Base-by-base conservation (phyloP, 2,329 filamentous ascomycete species). In the Penicillium vulpinum region DNA sequence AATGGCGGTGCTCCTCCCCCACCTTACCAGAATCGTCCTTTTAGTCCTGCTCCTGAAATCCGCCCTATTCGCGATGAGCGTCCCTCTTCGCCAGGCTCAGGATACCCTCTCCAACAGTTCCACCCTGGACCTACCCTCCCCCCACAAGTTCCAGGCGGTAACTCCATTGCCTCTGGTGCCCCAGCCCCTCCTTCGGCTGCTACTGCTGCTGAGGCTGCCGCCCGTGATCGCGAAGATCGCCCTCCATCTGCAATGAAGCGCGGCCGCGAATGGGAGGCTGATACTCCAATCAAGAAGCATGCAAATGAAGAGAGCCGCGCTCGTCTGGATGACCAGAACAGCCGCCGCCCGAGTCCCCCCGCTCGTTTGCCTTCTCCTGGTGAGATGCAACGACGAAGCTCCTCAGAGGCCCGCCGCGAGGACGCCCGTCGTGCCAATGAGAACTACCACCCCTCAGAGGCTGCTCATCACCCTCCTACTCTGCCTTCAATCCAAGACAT, bases 221-320 rank as follows among this genome's bases (percentile, higher is more conserved):
- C 84, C 58, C 88, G 85, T 50, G 84, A 88, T 46, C 75, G 82
- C 26, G 89, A 96, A 54, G 85, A 87, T 40, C 85, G 92, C n/a
- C 90, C 92, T 18, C 77, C 88, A 1, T 95, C 91, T 36, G 89
- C 81, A 2, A 81, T 90, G 56, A 99, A 99, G 82, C 86, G 94
- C 56, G 83, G 87, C 73, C 88, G 92, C 47, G 94, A 97, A 69
- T 97, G 94, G 92, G 94, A 97, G 64, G 89, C 93, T 35, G 91
- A 95, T 35, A 78, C 86, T 13, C 75, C 77, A 7, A 67, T 82
- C 43, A 96, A 97, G 80, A 97, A 97, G 78, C 86, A 90, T 59
- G 88, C 90, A 10, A 96, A 87, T 38, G 93, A 97, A 5, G 92
- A 97, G 73, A 91, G 84, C 62, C 88, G 93, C 41, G 90, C 90